phyloP scores from a whole-genome alignment of 495 filamentous ascomycete species.

The Daldinia loculata region DNA sequence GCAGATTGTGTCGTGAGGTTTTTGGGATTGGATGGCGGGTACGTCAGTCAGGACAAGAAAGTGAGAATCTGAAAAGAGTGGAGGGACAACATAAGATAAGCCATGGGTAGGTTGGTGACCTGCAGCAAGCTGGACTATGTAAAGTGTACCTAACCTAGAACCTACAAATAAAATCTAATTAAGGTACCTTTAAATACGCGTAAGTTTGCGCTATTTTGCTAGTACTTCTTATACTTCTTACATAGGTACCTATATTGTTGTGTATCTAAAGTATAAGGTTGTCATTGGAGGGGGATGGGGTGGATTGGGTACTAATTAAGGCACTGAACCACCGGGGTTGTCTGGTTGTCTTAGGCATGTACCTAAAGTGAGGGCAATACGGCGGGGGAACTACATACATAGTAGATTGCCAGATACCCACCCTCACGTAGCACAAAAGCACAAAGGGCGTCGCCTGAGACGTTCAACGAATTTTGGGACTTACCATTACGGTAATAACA shows the following conservation, averaged over 20 bases:
- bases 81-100: slow-evolving; percentile 33
- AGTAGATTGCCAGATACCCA: neutral
- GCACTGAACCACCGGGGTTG: slow-evolving; percentile 33
- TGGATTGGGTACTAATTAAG: slow-evolving; percentile 43
- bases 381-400: neutral
- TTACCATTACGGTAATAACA: slow-evolving; percentile 9
- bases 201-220: neutral
- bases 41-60: slow-evolving; percentile 41
- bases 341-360: neutral
- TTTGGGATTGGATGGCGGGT: slow-evolving; percentile 37
- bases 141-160: too few relatives aligned
- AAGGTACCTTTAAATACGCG: neutral
- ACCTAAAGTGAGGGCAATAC: slow-evolving; percentile 12
- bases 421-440: slow-evolving; percentile 6
- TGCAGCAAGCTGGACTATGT: slow-evolving; percentile 9
- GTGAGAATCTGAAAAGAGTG: slow-evolving; percentile 24
- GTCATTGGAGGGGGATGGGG: slow-evolving; percentile 12
- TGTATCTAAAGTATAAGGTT: neutral
- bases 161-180: slow-evolving; percentile 10
- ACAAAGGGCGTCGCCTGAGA: slow-evolving; percentile 9
- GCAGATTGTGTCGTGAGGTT: slow-evolving; percentile 39
- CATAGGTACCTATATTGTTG: too few relatives aligned
- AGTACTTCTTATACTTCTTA: slow-evolving; percentile 16
- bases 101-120: slow-evolving; percentile 12
- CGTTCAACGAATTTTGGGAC: neutral